Evolutionary conservation across 208 protist genomes (phyloP).

Genomic region (Zelonia costaricensis): DNA sequence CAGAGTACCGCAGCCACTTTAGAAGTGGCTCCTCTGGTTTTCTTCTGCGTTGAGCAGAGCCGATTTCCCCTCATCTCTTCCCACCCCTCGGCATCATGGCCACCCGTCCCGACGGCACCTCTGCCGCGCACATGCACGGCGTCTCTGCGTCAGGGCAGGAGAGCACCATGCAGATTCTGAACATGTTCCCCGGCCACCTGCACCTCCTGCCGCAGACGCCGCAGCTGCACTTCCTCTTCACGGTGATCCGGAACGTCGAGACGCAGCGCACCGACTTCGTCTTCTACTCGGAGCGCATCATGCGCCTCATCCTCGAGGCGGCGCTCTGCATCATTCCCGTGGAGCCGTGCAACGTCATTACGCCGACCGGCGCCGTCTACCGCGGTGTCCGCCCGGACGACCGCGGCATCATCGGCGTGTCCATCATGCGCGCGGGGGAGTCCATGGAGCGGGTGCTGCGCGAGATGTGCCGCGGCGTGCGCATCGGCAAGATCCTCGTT

Average conservation of each 20-base stretch:
- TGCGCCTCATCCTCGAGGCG: conserved; percentile 94
- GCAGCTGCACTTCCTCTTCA: conserved; percentile 94
- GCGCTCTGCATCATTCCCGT: conserved; percentile 90
- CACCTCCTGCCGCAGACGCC: conserved; percentile 80
- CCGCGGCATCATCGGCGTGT: conserved; percentile 95
- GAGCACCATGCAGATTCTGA: conserved; percentile 57
- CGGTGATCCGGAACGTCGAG: conserved; percentile 93
- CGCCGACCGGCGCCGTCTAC: conserved; percentile 89
- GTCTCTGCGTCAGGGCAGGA: conserved; percentile 19
- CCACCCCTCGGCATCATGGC: not conserved
- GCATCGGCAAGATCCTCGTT: conserved; percentile 99
- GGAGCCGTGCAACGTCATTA: conserved; percentile 80
- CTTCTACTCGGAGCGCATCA: conserved; percentile 97
- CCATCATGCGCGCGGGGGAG: conserved; percentile 97
- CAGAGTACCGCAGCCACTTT: no score
- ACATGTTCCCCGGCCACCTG: conserved; percentile 62
- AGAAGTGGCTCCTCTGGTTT: no score
- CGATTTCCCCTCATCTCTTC: no score
- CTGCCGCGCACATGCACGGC: conserved; percentile 29
- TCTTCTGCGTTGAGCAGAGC: no score
- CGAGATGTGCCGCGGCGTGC: conserved; percentile 93
- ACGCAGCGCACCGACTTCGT: conserved; percentile 95
- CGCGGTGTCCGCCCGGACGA: conserved; percentile 73
- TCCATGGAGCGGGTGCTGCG: conserved; percentile 95
- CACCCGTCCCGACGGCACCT: conserved; percentile 4